Conservation (phyloP, 2,329 filamentous ascomycete species). For the Verticillium nonalfalfae region DNA sequence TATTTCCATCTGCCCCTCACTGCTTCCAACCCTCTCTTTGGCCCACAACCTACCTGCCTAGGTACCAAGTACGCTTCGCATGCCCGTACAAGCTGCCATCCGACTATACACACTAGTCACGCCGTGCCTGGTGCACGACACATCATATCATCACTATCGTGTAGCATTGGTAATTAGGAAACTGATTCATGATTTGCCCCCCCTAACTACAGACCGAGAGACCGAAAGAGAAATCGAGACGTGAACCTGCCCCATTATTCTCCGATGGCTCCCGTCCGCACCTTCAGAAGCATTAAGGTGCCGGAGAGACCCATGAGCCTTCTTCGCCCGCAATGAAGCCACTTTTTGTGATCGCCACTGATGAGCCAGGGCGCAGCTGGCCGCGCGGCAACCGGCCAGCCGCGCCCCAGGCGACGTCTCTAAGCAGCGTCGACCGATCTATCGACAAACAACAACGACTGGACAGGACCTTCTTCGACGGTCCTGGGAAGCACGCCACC, state of each 20-base stretch:
- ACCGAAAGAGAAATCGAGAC: slow-evolving; percentile 13
- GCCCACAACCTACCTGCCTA: neutral
- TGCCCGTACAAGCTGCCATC: too few species aligned
- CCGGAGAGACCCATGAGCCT: slow-evolving; percentile 11
- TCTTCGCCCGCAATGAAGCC: slow-evolving; percentile 13
- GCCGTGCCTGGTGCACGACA: too few species aligned
- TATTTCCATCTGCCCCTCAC: neutral
- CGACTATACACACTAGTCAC: too few species aligned
- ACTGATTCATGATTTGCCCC: slow-evolving; percentile 11
- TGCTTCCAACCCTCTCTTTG: neutral
- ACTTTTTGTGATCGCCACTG: slow-evolving; percentile 12
- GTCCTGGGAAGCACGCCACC: slow-evolving; percentile 8
- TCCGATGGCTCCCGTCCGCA: slow-evolving; percentile 6
- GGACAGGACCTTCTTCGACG: slow-evolving; percentile 4
- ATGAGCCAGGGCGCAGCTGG: slow-evolving; percentile 9
- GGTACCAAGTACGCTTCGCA: too few species aligned
- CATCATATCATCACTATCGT: neutral
- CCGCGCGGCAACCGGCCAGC: slow-evolving; percentile 6
- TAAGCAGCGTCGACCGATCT: slow-evolving; percentile 13
- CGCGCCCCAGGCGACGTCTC: slow-evolving; percentile 9
- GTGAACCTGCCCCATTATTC: slow-evolving; percentile 12
- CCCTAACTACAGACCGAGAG: slow-evolving; percentile 13
- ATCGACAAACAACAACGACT: slow-evolving; percentile 12
- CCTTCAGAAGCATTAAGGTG: slow-evolving; percentile 14
- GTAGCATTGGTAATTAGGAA: neutral